Evolutionary conservation across 176 grass and related monocot species (phyloP).

Genomic region (Areca catechu): DNA sequence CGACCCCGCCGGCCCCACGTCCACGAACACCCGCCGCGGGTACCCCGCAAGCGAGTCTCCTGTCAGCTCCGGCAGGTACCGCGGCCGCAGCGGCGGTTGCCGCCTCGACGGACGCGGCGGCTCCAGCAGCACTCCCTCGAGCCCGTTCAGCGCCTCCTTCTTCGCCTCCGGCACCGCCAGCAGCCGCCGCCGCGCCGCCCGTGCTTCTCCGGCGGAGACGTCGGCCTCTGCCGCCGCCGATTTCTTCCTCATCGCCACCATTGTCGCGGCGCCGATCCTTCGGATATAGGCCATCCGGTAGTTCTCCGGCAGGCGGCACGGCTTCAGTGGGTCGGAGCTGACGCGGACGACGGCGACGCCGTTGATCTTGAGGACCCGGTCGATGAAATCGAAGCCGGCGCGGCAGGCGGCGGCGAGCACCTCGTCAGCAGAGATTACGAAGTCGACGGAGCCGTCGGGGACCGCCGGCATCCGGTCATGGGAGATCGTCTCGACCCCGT

Average conservation of each 20-base stretch:
- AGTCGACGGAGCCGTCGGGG: constrained; percentile 19
- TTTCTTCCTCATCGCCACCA: constrained; percentile 25
- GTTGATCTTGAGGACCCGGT: constrained; percentile 21
- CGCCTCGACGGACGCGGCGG: constrained; percentile 18
- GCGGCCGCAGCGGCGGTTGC: constrained; percentile 13
- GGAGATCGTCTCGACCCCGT: constrained; percentile 8
- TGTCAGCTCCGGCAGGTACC: constrained; percentile 34
- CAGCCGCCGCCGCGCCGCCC: not conserved
- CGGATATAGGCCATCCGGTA: constrained; percentile 25
- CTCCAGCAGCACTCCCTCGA: constrained; percentile 48
- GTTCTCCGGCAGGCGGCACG: constrained; percentile 21
- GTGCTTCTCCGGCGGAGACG: not conserved
- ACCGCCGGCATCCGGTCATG: not conserved
- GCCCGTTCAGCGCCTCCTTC: constrained; percentile 28
- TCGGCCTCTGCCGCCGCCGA: not conserved
- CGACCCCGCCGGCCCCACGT: constrained; percentile 14
- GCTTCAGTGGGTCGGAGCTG: constrained; percentile 1
- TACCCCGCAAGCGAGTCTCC: constrained; percentile 34
- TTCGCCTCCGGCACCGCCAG: constrained; percentile 23
- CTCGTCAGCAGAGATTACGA: constrained; percentile 14
- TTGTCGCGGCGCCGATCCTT: constrained; percentile 1
- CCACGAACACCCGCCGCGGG: constrained; percentile 37
- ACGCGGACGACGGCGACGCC: constrained; percentile 22
- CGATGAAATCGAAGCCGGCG: constrained; percentile 8
- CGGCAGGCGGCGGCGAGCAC: not conserved